Evolutionary conservation across 352 stramenopile genomes (phyloP).

Genomic region (Phytophthora fragariae): DNA sequence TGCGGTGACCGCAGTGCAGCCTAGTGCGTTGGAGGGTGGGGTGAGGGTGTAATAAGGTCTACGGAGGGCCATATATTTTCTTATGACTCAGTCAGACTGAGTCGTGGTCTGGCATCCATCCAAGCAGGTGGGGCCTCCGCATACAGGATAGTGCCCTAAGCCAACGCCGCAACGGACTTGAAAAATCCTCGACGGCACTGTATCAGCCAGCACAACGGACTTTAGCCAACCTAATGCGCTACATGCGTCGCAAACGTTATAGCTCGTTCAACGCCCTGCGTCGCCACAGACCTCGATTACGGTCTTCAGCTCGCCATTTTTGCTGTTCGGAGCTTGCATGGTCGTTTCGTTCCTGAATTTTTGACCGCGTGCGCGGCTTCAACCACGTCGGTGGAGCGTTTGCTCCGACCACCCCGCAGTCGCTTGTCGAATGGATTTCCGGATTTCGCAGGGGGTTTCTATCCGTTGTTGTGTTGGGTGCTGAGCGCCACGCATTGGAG

Average conservation of each 20-base stretch:
- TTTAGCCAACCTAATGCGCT: neutral
- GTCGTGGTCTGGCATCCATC: no score
- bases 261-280: neutral
- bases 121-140: no score
- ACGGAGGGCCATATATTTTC: no score
- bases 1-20: no score
- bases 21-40: no score
- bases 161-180: no score
- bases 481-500: neutral
- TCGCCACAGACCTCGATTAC: neutral
- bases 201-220: neutral
- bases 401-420: neutral
- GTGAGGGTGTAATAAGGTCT: no score
- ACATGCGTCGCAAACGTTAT: neutral
- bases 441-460: neutral
- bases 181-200: no score
- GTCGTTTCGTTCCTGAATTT: constrained; percentile 1
- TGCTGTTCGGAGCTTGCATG: neutral
- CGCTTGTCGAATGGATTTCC: neutral
- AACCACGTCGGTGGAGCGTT: neutral
- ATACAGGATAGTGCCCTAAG: no score
- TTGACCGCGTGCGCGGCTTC: neutral
- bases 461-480: neutral
- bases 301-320: neutral
- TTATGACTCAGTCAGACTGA: no score